Evolutionary conservation across 176 grass and related monocot genomes (phyloP).

Genomic region (Chrysopogon serrulatus): DNA sequence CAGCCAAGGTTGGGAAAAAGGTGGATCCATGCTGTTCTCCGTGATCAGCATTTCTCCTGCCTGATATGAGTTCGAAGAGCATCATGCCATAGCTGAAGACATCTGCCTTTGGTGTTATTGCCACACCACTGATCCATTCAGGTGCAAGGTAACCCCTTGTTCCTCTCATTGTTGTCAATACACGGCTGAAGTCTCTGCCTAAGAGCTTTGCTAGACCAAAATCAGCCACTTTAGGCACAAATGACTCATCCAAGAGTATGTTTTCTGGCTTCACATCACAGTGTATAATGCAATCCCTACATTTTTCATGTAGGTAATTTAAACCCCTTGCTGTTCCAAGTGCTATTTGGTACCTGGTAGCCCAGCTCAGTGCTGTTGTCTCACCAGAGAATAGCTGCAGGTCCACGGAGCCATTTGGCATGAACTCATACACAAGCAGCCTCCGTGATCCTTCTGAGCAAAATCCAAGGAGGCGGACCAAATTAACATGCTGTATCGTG

Average conservation of each 20-base stretch:
- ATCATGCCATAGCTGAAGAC: constrained; percentile 41
- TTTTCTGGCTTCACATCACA: constrained; percentile 33
- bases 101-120: constrained; percentile 33
- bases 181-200: constrained; percentile 42
- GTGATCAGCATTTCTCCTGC: constrained; percentile 29
- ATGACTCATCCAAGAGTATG: constrained; percentile 28
- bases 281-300: background rate
- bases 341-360: constrained; percentile 64
- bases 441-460: constrained; percentile 61
- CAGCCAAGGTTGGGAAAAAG: constrained; percentile 64
- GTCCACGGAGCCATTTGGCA: constrained; percentile 81
- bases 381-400: constrained; percentile 51
- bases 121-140: constrained; percentile 30
- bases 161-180: constrained; percentile 36
- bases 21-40: constrained; percentile 10
- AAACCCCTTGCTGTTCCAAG: constrained; percentile 66
- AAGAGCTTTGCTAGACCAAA: constrained; percentile 49
- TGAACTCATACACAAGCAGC: constrained; percentile 78
- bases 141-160: background rate
- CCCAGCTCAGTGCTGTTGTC: constrained; percentile 43
- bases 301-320: background rate
- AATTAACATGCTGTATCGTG: constrained; percentile 77
- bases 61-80: constrained; percentile 35
- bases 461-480: constrained; percentile 71
- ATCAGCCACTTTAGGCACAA: constrained; percentile 43